These are phyloP conservation scores for Pterocarpus macrocarpus DNA, from an alignment of 306 rosid species.

Conservation along the genomic window DNA sequence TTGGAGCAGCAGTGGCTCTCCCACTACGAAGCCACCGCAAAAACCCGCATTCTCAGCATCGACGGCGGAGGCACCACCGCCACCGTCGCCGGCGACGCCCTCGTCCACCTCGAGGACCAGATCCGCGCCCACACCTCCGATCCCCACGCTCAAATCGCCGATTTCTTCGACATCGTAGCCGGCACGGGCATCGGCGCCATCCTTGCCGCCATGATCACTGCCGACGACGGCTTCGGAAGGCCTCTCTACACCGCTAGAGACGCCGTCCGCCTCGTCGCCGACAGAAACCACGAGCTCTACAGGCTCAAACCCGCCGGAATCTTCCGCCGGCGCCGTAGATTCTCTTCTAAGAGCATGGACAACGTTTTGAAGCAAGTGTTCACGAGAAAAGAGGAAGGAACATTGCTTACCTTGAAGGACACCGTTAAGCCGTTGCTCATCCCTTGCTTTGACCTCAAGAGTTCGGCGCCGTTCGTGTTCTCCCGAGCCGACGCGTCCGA, in stretches of 20 bases:
- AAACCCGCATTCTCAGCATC: slow-evolving; percentile 88
- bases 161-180: slow-evolving; percentile 86
- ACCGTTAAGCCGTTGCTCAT: slow-evolving; percentile 86
- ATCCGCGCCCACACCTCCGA: slow-evolving; percentile 85
- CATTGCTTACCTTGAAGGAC: slow-evolving; percentile 75
- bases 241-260: slow-evolving; percentile 81
- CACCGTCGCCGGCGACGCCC: slow-evolving; percentile 77
- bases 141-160: slow-evolving; percentile 79
- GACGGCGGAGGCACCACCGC: slow-evolving; percentile 92
- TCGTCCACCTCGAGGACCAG: slow-evolving; percentile 92
- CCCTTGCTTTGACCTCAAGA: slow-evolving; percentile 92
- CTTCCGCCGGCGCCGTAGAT: slow-evolving; percentile 60
- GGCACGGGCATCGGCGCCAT: slow-evolving; percentile 89
- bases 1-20: slow-evolving; percentile 98
- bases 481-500: slow-evolving; percentile 95
- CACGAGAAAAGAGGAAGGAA: slow-evolving; percentile 57
- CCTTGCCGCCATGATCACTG: slow-evolving; percentile 78
- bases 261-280: slow-evolving; percentile 56
- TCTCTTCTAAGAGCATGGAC: slow-evolving; percentile 48
- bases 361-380: slow-evolving; percentile 45
- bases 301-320: slow-evolving; percentile 48
- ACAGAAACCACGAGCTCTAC: slow-evolving; percentile 57
- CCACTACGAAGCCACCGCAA: slow-evolving; percentile 64
- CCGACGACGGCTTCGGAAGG: slow-evolving; percentile 77
- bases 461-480: slow-evolving; percentile 94